Evolutionary conservation across 2,329 filamentous ascomycete genomes (phyloP), one percentile per base, ranked within the genome.

Genomic region (Stylonectria norvegica): DNA sequence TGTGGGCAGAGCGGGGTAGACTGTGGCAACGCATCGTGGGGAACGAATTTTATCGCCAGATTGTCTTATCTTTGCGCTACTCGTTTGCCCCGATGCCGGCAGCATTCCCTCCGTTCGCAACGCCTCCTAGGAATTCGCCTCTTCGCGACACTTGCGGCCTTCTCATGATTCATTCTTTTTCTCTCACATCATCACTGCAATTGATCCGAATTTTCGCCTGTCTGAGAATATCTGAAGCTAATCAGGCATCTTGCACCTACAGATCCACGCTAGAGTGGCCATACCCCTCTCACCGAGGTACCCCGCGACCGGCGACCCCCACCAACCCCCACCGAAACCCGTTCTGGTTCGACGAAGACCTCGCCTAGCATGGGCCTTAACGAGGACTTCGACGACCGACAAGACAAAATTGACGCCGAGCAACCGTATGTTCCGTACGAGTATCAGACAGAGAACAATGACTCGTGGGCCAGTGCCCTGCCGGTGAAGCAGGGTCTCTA

Each of bases 401-500:
- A 82, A 66, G 76, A 65, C 64, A 73, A 80, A 55, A 67, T 76
- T 58, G 78, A 81, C 55, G 74, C 78, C 53, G 72, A 79, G 62
- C 71, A 74, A 55, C 73, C 79, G 57, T 83, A 83, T 61, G 71
- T 76, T 62, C 79, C 76, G 36, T 96, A 91, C 81, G 82, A 89
- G 67, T 97, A 93, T 70, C 83, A 93, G 68, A 83, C 83, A 46
- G 83, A 89, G 66, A 89, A 89, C 73, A 89, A 89, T 65, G 68
- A 61, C 66, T 91, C 88, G 55, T 94, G 93, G 93, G 93, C 91
- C 59, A 88, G 90, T 62, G 86, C 91, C 63, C 80, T 98, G 59
- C 93, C 93, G 62, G 81, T 94, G 79, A 95, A 95, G 82, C 91
- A 97, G 83, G 93, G 91, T 77, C 81, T 98, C 36, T 98, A 98